Evolutionary conservation across 176 grass and related monocot species (phyloP).

Genomic region (Oryza australiensis): DNA sequence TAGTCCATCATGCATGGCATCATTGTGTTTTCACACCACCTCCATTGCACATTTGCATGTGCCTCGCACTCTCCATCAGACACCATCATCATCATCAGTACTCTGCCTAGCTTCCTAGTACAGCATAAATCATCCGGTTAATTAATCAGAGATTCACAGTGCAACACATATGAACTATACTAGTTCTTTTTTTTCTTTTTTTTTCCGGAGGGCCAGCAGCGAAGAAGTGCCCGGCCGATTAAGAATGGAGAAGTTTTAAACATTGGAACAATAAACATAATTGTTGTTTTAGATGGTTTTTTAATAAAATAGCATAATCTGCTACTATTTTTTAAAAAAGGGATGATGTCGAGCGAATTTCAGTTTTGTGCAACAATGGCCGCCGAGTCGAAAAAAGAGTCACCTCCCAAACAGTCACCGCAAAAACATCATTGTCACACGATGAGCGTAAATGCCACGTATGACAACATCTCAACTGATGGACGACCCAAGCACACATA

Average conservation of each 20-base stretch:
- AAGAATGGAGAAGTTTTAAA: too few species aligned
- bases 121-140: not conserved
- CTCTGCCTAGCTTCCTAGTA: not conserved
- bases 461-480: not conserved
- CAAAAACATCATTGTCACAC: not conserved
- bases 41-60: not conserved
- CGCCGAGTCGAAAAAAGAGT: not conserved
- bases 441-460: not conserved
- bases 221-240: too few species aligned
- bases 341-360: not conserved
- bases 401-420: not conserved
- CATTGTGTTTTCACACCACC: not conserved
- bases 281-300: too few species aligned
- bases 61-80: not conserved
- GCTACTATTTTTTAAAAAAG: too few species aligned
- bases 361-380: not conserved
- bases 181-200: not conserved
- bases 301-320: too few species aligned
- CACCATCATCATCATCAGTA: not conserved
- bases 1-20: slow-evolving; percentile 5
- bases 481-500: not conserved
- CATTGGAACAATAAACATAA: too few species aligned
- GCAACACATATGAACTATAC: not conserved
- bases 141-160: not conserved
- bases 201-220: too few species aligned